Percentiles rank a stretch among this genome's conserved stretches.
Conservation (phyloP, 2,329 filamentous ascomycete species). For the Plenodomus lindquistii region DNA sequence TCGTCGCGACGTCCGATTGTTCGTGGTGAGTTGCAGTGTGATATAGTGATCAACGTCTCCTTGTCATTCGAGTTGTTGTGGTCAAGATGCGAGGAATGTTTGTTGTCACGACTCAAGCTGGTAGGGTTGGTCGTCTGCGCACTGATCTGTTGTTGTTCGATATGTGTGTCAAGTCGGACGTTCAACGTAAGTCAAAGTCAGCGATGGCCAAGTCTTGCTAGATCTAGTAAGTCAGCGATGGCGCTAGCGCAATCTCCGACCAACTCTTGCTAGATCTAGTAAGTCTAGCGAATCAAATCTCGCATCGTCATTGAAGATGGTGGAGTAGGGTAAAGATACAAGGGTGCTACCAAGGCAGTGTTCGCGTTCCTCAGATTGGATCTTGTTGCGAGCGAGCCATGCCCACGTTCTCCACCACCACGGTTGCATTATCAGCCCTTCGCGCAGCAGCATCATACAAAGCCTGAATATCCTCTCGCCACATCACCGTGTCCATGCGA, state of each 20-base stretch:
- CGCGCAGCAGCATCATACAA: conserved; percentile 58
- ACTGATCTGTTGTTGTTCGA: not conserved
- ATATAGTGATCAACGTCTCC: too few species aligned
- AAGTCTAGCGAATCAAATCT: not conserved
- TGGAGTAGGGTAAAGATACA: too few species aligned
- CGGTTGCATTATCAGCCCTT: conserved; percentile 5
- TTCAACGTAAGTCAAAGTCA: not conserved
- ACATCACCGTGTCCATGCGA: conserved; percentile 60
- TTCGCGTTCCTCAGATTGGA: not conserved
- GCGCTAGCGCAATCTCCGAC: not conserved
- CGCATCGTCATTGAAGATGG: too few species aligned
- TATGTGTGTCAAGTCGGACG: not conserved
- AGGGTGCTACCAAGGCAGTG: not conserved
- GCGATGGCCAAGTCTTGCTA: not conserved
- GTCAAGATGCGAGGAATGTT: too few species aligned
- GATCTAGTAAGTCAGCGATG: not conserved
- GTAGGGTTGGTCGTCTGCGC: too few species aligned
- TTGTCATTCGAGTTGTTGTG: too few species aligned
- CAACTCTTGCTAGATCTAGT: not conserved
- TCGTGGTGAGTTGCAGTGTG: not conserved
- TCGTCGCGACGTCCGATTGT: not conserved
- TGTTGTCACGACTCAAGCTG: too few species aligned
- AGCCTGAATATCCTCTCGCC: conserved; percentile 62
- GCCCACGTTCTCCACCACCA: not conserved
- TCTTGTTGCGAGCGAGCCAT: not conserved